Base-by-base conservation (phyloP, 164 flowering plant species). In the Dillenia suffruticosa region DNA sequence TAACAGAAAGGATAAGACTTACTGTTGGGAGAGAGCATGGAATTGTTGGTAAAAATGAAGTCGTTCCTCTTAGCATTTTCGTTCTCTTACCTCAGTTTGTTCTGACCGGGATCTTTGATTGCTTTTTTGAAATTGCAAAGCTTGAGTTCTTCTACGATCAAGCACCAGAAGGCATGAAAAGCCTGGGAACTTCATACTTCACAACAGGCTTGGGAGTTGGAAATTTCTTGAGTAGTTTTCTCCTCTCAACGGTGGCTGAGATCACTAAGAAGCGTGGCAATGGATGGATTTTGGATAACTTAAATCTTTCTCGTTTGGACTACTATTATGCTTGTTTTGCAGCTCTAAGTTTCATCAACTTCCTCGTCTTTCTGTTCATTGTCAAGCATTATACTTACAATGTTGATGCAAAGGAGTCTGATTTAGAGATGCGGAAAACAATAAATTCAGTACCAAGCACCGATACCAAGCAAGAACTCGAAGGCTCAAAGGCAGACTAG, bases 111-210 rank as follows among this genome's bases (percentile, higher is more conserved):
- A 52, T 86, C 2, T 85, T 87, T 0, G 89, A 86, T 49, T 44
- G 70, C 14, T 84, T 82, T 40, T 53, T 77, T n/a, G 87, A 84
- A 47, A 83, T 80, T 0, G 89, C 82, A 8, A 84, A 80, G 74
- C 47, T 84, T 0, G 91, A 86, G 59, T 84, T 83, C 54, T 86
- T 86, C 77, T 86, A 84, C 52, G 87, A 84, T 52, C 87, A 86
- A 58, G 91, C 91, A 12, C 91, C 88, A 1, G 74, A 70, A 53
- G 80, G 80, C 12, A 84, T 86, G 92, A 86, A 84, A 60, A 84
- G 84, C 64, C 68, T 86, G 3, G 89, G 89, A 3, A 77, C 89
- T 5, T 76, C 87, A 2, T 84, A 86, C 51, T 82, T 68, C 69
- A 76, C 84, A 0, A 82, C 56, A 9, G 76, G 82, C 54, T 2